These are phyloP conservation scores for Hypoxylon sp. DNA, from an alignment of 2,329 filamentous ascomycete genomes.

Conservation along the genomic window DNA sequence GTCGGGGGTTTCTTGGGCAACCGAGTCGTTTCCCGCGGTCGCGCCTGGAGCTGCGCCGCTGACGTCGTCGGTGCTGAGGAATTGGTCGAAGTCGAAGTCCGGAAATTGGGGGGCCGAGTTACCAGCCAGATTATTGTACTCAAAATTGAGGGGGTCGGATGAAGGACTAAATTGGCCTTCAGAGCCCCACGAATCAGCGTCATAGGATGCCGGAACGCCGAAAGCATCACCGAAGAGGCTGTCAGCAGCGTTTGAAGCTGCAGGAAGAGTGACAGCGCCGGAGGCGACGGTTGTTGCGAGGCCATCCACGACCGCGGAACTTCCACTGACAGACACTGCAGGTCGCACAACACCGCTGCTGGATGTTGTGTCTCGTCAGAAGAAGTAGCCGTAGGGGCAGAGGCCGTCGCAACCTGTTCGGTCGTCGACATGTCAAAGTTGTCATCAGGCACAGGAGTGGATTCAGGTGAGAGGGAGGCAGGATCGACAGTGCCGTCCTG, in stretches of 20 bases:
- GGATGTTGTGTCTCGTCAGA: constrained; percentile 99
- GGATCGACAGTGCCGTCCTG: constrained; percentile 69
- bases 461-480: constrained; percentile 69
- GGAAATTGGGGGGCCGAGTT: constrained; percentile 65
- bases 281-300: constrained; percentile 58
- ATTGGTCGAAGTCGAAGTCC: constrained; percentile 61
- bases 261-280: constrained; percentile 60
- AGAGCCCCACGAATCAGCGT: constrained; percentile 81
- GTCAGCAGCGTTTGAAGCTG: constrained; percentile 72
- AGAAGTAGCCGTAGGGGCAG: constrained; percentile 60
- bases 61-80: constrained; percentile 65
- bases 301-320: constrained; percentile 61
- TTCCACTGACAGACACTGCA: constrained; percentile 97
- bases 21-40: constrained; percentile 61
- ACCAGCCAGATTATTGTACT: constrained; percentile 75
- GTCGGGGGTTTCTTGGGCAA: constrained; percentile 64
- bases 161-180: constrained; percentile 81
- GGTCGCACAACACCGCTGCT: constrained; percentile 99
- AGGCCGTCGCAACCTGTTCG: constrained; percentile 41
- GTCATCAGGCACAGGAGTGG: constrained; percentile 64
- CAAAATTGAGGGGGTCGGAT: constrained; percentile 74
- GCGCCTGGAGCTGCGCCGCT: constrained; percentile 60
- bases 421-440: constrained; percentile 47
- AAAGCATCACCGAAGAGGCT: constrained; percentile 78
- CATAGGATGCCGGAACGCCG: constrained; percentile 75